Base-by-base conservation (phyloP, 2,329 filamentous ascomycete genomes). In the Coniella lustricola region DNA sequence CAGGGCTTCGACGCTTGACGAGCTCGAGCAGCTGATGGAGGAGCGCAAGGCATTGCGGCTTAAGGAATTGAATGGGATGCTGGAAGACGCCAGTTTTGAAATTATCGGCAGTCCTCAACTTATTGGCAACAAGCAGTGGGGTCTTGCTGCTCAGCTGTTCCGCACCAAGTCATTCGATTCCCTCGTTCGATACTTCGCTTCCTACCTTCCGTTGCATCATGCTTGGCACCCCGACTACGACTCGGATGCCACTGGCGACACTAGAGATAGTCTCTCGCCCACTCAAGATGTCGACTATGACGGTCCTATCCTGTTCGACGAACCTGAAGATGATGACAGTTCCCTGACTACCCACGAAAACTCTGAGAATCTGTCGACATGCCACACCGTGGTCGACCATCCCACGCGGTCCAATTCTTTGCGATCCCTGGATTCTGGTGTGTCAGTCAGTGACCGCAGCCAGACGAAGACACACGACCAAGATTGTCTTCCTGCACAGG, bases 91-190 rank as follows among this genome's bases (percentile, higher is more conserved):
- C 42, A 74, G 77, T n/a, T 64, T 77, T 56, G 76, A 81, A 64
- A 81, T 81, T 60, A 76, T 81, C 55, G 76, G 72, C 59, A 80
- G 79, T 64, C 77, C 77, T 14, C 68, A 68, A 47, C 67, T 81
- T 54, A 76, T 81, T 63, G 76, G 75, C 49, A 77, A 74, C 41
- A 68, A 76, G 16, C 77, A 80, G 64, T 81, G 77, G 77, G 70
- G 76, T 55, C 65, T 73, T 55, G 77, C 77, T 21, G 59, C 80
- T 22, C 77, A 81, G 59, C 72, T 81, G 47, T 81, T 81, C 59
- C 73, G 77, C 13, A 77, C 76, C 9, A 74, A 69, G 57, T 79
- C 76, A 2, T 72, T 79, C 48, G 77, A 81, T 61, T 80, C 77
- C 16, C 74, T 81, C 52, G 74, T 81, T 53, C 70, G 76, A 54